Conservation (phyloP, 1,284 basidiomycete species). For the Boletus semigastroideus region DNA sequence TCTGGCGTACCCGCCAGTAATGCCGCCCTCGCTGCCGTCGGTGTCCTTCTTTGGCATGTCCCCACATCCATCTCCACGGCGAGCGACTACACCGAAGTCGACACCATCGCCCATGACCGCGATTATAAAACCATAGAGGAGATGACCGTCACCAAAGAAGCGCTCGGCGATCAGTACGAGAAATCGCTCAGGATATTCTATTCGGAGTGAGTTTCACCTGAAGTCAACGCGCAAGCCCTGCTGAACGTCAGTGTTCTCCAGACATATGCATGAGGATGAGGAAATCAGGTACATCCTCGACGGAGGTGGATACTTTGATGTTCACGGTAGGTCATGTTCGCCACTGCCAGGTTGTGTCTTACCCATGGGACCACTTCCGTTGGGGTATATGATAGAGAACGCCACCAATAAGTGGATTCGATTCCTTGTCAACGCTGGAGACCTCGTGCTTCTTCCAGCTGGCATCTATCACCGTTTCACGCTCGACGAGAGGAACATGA, state of each 20-base stretch:
- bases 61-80: constrained; percentile 55
- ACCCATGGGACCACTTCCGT: background rate
- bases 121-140: constrained; percentile 78
- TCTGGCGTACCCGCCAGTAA: constrained; percentile 34
- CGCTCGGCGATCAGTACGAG: constrained; percentile 78
- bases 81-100: constrained; percentile 51
- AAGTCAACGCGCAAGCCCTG: background rate
- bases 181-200: constrained; percentile 53
- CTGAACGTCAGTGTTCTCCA: constrained; percentile 27
- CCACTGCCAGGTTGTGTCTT: background rate
- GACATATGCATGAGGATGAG: constrained; percentile 89
- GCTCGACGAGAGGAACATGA: constrained; percentile 65
- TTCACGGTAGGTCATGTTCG: constrained; percentile 54
- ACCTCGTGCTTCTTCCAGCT: constrained; percentile 71
- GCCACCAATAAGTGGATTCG: constrained; percentile 73
- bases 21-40: constrained; percentile 51
- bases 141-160: constrained; percentile 72
- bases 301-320: constrained; percentile 85
- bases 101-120: constrained; percentile 61
- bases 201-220: constrained; percentile 57
- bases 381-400: constrained; percentile 38
- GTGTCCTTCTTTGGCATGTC: constrained; percentile 63
- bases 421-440: constrained; percentile 64
- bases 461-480: constrained; percentile 89
- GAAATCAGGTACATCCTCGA: constrained; percentile 76